Evolutionary conservation across 371 early-diverging fungal genomes (phyloP), one percentile per base, ranked within the genome.

Genomic region (Apophysomyces variabilis): DNA sequence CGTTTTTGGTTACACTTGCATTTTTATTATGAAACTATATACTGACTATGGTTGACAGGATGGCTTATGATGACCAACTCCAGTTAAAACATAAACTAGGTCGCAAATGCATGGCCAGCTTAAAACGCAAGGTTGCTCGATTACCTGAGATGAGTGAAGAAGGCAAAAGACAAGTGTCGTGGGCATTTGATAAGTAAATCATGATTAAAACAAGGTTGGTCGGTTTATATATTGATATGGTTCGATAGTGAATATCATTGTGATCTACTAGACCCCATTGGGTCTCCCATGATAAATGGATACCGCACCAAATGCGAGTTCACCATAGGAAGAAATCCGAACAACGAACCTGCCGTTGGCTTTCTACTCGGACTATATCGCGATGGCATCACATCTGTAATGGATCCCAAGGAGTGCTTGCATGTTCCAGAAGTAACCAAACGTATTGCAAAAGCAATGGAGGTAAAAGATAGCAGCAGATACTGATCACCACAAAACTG

Each of bases 291-390:
- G 6, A 35, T 69, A 3, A 70, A 82, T 38, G 88, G 87, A 3
- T 95, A 94, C 73, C 84, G 94, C 35, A 93, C 83, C 65, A 94
- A 94, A 72, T 92, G 92, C 72, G 94, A 95, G 66, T 94, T 93
- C 64, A 84, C 92, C 0, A 83, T 93, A 59, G 96, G 96, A 12
- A 64, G 64, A 43, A 78, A 90, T 65, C 57, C 76, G 9, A 79
- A 89, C 0, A 88, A 87, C 5, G 70, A 88, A 58, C 65, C 65
- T 9, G 73, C 83, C 0, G 89, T 93, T 38, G 96, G 96, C 0
- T 95, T 95, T 72, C 66, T 89, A 32, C 69, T 89, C 13, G 93
- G 93, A 4, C 58, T 78, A 6, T 93, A 79, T 74, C 81, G 84
- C 38, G 85, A 91, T 14, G 92, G 92, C 16, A 44, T 82, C 18